Conservation (phyloP, 2,329 filamentous ascomycete species). For the Ceratocystis colombiana region DNA sequence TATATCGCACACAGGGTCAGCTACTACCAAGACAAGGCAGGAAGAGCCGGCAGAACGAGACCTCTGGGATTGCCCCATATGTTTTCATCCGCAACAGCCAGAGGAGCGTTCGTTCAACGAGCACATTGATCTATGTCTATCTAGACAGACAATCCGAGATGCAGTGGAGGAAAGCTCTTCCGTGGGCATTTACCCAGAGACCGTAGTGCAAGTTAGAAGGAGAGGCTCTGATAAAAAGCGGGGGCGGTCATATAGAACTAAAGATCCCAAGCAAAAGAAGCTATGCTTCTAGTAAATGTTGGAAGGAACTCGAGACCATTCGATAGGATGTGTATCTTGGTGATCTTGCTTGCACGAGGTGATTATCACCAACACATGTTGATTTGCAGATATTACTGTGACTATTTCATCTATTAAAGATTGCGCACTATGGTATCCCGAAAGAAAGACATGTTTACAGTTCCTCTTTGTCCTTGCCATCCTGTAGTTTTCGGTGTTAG, state of each 20-base stretch:
- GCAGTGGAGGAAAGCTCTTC: slow-evolving; percentile 48
- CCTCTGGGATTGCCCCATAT: slow-evolving; percentile 83
- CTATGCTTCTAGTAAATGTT: slow-evolving; percentile 41
- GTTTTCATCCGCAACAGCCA: slow-evolving; percentile 60
- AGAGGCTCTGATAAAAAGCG: slow-evolving; percentile 27
- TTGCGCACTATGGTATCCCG: slow-evolving; percentile 16
- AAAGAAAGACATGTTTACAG: slow-evolving; percentile 23
- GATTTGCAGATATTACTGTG: not conserved
- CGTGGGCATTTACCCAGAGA: slow-evolving; percentile 29
- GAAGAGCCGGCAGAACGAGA: slow-evolving; percentile 35
- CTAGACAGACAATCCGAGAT: slow-evolving; percentile 73
- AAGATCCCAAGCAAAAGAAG: slow-evolving; percentile 43
- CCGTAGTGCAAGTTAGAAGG: slow-evolving; percentile 25
- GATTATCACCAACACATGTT: no score
- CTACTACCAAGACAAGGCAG: not conserved
- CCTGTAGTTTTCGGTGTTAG: slow-evolving; percentile 17
- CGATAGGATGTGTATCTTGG: no score
- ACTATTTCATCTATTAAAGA: not conserved
- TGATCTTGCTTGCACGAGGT: no score
- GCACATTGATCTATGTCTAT: slow-evolving; percentile 88
- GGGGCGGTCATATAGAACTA: slow-evolving; percentile 26
- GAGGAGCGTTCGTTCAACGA: slow-evolving; percentile 74
- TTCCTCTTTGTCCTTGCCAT: slow-evolving; percentile 25
- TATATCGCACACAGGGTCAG: not conserved
- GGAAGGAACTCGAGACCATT: not conserved